Evolutionary conservation across 1,284 basidiomycete species (phyloP), one percentile per base, ranked within the genome.

Genomic region (Apiotrichum domesticum): DNA sequence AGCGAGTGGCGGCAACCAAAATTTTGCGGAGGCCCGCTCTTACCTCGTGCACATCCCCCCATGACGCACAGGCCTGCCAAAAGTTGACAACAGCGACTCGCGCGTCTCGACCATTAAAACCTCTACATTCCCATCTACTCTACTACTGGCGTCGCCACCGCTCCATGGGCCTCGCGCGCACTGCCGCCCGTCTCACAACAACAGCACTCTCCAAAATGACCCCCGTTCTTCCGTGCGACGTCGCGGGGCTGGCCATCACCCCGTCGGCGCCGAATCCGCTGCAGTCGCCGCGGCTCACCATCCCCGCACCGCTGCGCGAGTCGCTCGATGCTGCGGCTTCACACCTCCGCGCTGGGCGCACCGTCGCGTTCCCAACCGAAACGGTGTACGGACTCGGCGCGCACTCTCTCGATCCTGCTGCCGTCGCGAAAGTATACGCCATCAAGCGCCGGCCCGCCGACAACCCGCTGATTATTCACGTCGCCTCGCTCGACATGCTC

Each of bases 331-430:
- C 51, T 0, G 74, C 74, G 3, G 66, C 74, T 1, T 37, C 39
- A 1, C 73, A 75, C 46, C 64, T 77, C 4, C 69, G 66, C 34
- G 61, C 63, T 2, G 66, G 67, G 4, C 63, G 66, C 11, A 73
- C 74, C 0, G 90, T 98, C 43, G 93, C 87, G 0, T 92, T 98
- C 68, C 95, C 96, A 0, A 98, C 96, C 35, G 96, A 99, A 77
- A 98, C 96, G 0, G 96, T 99, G 29, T 98, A 98, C 73, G 96
- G 96, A 1, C 84, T 99, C 4, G 96, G 90, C 29, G 96, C 91
- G 0, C 80, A 87, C 41, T 93, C 94, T 0, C 79, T 94, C 42
- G 69, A 74, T 40, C 67, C 83, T 0, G 68, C 77, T 15, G 92
- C 93, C 7, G 82, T 85, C 3, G 72, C 80, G 1, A 82, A 81